Conservation (phyloP, 2,329 filamentous ascomycete species). For the Proliferodiscus dingleyae region DNA sequence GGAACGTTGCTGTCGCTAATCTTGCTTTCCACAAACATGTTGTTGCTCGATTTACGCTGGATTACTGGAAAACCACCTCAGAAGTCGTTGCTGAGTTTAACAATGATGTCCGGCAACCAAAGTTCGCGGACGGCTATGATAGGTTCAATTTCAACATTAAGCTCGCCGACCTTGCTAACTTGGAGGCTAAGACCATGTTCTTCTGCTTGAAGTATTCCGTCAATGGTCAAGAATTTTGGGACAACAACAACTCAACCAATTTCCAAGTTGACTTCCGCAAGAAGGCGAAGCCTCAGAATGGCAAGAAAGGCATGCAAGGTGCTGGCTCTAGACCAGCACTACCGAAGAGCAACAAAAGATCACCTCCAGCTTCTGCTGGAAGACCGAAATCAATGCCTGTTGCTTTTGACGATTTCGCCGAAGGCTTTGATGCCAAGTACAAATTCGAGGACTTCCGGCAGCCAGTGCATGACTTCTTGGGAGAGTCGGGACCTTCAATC, state of each 20-base stretch:
- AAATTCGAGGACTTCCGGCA: conserved; percentile 52
- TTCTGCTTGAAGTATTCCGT: conserved; percentile 88
- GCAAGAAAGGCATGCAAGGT: conserved; percentile 49
- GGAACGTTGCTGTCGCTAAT: conserved; percentile 80
- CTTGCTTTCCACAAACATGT: conserved; percentile 85
- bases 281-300: conserved; percentile 60
- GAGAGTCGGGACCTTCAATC: conserved; percentile 54
- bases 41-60: conserved; percentile 88
- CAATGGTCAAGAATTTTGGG: conserved; percentile 84
- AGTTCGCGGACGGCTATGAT: conserved; percentile 66
- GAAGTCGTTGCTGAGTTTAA: conserved; percentile 88
- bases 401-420: conserved; percentile 65
- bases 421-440: conserved; percentile 42
- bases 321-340: conserved; percentile 49
- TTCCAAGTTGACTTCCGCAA: conserved; percentile 93
- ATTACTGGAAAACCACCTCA: conserved; percentile 98
- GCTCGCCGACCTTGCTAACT: conserved; percentile 81
- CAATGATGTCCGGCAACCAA: conserved; percentile 67
- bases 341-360: conserved; percentile 61
- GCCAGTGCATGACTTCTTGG: conserved; percentile 57
- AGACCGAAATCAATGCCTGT: conserved; percentile 47
- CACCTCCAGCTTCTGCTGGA: conserved; percentile 44
- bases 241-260: conserved; percentile 83
- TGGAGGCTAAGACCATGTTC: conserved; percentile 88
- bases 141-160: conserved; percentile 94